Conservation (phyloP, 192 early-diverging fungal species). For the Umbelopsis isabellina region DNA sequence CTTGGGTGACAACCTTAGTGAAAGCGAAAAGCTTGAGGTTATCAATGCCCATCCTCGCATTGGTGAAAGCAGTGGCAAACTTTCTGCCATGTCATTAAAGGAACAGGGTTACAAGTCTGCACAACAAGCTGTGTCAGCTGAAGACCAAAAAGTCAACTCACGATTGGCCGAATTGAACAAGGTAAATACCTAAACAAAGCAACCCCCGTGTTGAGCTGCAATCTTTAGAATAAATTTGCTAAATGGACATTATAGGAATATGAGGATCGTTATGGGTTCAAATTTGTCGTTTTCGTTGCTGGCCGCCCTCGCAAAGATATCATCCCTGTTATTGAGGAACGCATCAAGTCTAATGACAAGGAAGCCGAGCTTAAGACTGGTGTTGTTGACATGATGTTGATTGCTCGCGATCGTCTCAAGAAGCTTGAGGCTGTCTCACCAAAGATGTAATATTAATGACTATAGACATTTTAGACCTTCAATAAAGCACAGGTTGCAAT, state of each 20-base stretch:
- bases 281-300: slow-evolving; percentile 84
- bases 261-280: slow-evolving; percentile 78
- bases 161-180: slow-evolving; percentile 63
- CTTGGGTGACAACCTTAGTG: slow-evolving; percentile 55
- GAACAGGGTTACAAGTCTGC: slow-evolving; percentile 67
- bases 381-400: slow-evolving; percentile 77
- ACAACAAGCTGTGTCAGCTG: slow-evolving; percentile 37
- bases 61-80: slow-evolving; percentile 69
- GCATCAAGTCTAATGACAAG: slow-evolving; percentile 63
- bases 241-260: slow-evolving; percentile 47
- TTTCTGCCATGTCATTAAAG: slow-evolving; percentile 71
- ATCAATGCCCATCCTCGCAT: slow-evolving; percentile 92
- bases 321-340: slow-evolving; percentile 74
- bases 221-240: not conserved
- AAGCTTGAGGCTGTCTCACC: slow-evolving; percentile 53
- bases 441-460: slow-evolving; percentile 2
- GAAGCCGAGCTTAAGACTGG: slow-evolving; percentile 72
- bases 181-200: slow-evolving; percentile 41
- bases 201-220: not conserved
- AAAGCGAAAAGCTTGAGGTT: slow-evolving; percentile 72
- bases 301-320: slow-evolving; percentile 74
- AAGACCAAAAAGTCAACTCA: slow-evolving; percentile 57
- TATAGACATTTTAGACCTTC: not conserved
- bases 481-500: no score
- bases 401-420: slow-evolving; percentile 78